Evolutionary conservation across 169 alveolate species (phyloP).

Genomic region (Cystoisospora suis): DNA sequence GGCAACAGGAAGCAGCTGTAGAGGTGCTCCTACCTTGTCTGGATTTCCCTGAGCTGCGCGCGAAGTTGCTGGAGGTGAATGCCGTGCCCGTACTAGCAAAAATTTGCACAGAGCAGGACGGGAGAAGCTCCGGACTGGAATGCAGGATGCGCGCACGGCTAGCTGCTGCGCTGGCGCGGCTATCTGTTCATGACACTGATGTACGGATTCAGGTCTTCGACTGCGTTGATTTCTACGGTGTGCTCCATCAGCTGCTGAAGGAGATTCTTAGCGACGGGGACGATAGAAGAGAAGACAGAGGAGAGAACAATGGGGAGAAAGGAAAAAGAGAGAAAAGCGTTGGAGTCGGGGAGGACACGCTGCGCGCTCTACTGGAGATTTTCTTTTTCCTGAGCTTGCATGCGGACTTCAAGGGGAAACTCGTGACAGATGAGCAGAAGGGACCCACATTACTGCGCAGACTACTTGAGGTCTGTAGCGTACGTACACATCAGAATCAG

Average conservation of each 20-base stretch:
- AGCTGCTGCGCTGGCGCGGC: slow-evolving; percentile 54
- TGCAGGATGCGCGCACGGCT: slow-evolving; percentile 20
- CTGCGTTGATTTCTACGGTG: slow-evolving; percentile 1
- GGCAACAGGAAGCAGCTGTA: slow-evolving; percentile 46
- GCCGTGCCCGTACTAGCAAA: slow-evolving; percentile 3
- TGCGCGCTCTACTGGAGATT: background rate
- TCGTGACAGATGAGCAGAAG: slow-evolving; percentile 4
- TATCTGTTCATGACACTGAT: slow-evolving; percentile 26
- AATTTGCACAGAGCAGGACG: background rate
- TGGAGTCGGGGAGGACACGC: slow-evolving; percentile 5
- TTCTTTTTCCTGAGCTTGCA: slow-evolving; percentile 48
- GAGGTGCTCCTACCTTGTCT: slow-evolving; percentile 32
- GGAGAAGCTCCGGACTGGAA: background rate
- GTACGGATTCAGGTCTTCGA: slow-evolving; percentile 32
- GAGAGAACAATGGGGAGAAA: background rate
- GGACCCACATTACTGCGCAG: background rate
- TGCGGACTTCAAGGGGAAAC: slow-evolving; percentile 17
- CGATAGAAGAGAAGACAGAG: background rate
- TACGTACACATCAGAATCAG: background rate
- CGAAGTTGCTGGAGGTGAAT: slow-evolving; percentile 31
- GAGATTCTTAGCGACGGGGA: background rate
- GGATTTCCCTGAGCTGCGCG: slow-evolving; percentile 47
- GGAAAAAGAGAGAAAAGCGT: background rate
- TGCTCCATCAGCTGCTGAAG: slow-evolving; percentile 33
- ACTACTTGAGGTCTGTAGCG: slow-evolving; percentile 1